phyloP scores from a whole-genome alignment of 2,329 filamentous ascomycete species.

The Rhynchosporium agropyri region DNA sequence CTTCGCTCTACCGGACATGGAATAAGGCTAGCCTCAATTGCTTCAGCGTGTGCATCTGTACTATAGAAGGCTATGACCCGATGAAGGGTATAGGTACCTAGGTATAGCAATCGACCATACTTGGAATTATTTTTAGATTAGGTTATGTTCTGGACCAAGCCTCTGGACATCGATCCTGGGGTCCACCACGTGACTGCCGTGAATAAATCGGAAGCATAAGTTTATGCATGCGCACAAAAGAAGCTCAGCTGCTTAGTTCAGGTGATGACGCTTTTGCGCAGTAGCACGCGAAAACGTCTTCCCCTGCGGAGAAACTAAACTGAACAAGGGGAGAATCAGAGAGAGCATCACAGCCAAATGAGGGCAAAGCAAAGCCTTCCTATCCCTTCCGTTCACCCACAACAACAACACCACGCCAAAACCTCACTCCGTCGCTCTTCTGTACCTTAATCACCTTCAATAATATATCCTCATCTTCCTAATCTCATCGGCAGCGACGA shows the following conservation, averaged over 20 bases:
- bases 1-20: too few species aligned
- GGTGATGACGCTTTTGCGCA: conserved; percentile 13
- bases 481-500: background rate
- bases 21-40: too few species aligned
- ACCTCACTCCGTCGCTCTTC: conserved; percentile 4
- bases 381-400: conserved; percentile 6
- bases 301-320: conserved; percentile 6
- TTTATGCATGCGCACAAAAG: conserved; percentile 13
- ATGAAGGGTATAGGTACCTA: too few species aligned
- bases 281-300: conserved; percentile 4
- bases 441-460: conserved; percentile 4
- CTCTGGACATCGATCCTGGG: background rate
- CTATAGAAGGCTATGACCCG: too few species aligned
- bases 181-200: background rate
- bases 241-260: background rate
- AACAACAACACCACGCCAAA: conserved; percentile 11
- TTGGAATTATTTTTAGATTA: too few species aligned
- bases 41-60: too few species aligned
- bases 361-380: background rate
- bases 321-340: background rate
- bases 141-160: background rate
- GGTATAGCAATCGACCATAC: too few species aligned
- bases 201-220: conserved; percentile 10
- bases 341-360: background rate
- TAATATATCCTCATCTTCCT: conserved; percentile 11